Evolutionary conservation across 192 early-diverging fungal genomes (phyloP).

Genomic region (Coemansia brasiliensis): DNA sequence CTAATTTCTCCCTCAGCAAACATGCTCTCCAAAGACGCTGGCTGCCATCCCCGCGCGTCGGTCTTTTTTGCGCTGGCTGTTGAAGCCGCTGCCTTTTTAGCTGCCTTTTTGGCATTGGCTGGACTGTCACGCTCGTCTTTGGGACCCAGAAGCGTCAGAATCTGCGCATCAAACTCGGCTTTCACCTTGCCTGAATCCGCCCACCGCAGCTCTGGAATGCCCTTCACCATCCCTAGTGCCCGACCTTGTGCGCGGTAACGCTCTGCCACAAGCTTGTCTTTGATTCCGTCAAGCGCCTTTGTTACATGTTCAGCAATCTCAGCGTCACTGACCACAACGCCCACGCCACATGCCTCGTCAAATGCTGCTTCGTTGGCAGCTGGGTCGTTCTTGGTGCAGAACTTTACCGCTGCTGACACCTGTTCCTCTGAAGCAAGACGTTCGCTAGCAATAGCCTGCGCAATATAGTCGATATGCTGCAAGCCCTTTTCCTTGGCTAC

Average conservation of each 20-base stretch:
- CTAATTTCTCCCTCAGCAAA: conserved; percentile 93
- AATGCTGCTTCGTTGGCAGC: conserved; percentile 71
- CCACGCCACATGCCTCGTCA: conserved; percentile 90
- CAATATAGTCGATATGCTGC: conserved; percentile 77
- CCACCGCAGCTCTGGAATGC: conserved; percentile 77
- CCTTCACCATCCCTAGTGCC: conserved; percentile 72
- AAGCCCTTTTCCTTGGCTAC: conserved; percentile 64
- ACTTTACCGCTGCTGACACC: conserved; percentile 92
- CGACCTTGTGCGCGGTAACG: conserved; percentile 82
- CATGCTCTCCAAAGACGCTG: conserved; percentile 59
- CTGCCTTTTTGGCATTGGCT: conserved; percentile 39
- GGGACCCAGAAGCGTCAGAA: conserved; percentile 86
- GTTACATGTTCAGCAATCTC: conserved; percentile 69
- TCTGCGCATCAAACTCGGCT: conserved; percentile 81
- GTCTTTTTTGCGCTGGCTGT: conserved; percentile 18
- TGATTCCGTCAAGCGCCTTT: conserved; percentile 64
- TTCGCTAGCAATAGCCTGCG: conserved; percentile 71
- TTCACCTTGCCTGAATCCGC: conserved; percentile 87
- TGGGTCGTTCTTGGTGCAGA: conserved; percentile 60
- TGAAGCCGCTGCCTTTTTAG: conserved; percentile 16
- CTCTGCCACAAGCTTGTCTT: conserved; percentile 73
- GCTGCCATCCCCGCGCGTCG: conserved; percentile 37
- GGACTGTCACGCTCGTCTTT: conserved; percentile 94
- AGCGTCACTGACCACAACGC: conserved; percentile 78
- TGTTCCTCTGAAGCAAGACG: conserved; percentile 80